phyloP scores from a whole-genome alignment of 495 filamentous ascomycete species.

The Talaromyces trachyspermus region DNA sequence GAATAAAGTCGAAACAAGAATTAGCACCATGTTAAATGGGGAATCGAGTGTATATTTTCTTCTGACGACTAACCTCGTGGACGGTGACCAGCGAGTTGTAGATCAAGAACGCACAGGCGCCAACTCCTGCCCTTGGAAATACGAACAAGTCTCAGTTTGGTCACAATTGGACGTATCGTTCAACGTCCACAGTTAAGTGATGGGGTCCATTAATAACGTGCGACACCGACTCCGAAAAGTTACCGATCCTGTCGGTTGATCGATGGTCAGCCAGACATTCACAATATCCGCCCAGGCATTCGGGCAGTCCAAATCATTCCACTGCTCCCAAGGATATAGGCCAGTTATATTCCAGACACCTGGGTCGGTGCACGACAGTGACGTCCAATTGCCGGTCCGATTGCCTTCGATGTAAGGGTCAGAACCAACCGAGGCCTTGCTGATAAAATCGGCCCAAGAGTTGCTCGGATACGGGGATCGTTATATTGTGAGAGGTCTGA shows the following conservation, averaged over 20 bases:
- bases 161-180: slow-evolving; percentile 1
- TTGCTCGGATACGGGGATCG: not conserved
- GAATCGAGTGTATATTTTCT: not conserved
- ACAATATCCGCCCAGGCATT: slow-evolving; percentile 17
- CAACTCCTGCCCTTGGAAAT: slow-evolving; percentile 1
- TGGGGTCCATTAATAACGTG: not conserved
- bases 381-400: slow-evolving; percentile 19
- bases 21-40: not conserved
- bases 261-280: slow-evolving; percentile 8
- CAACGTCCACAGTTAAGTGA: not conserved
- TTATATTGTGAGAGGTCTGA: slow-evolving; percentile 21
- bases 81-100: slow-evolving; percentile 23
- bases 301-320: slow-evolving; percentile 15
- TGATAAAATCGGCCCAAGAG: not conserved
- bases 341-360: not conserved
- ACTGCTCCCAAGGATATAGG: slow-evolving; percentile 10
- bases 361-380: slow-evolving; percentile 12
- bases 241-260: not conserved
- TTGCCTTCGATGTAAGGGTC: not conserved
- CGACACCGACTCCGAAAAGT: not conserved
- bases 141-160: slow-evolving; percentile 2
- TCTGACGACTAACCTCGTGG: slow-evolving; percentile 8
- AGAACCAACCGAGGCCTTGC: not conserved
- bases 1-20: not conserved
- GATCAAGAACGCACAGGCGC: slow-evolving; percentile 19